Evolutionary conservation across 768 basidiomycete genomes (phyloP).

Genomic region (Mycena leptocephala): DNA sequence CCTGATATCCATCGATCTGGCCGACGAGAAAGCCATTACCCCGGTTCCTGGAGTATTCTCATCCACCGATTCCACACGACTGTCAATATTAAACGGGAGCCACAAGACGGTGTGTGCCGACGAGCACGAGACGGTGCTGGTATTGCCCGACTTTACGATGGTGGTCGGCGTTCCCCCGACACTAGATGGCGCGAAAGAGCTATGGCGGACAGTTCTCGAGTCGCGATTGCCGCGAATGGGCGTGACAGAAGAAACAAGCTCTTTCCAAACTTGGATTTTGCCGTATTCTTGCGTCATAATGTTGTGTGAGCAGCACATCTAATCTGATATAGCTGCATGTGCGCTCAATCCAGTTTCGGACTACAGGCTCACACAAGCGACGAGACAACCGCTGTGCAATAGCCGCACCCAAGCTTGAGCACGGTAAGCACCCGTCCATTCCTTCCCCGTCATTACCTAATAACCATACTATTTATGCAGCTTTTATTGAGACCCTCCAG

Average conservation of each 20-base stretch:
- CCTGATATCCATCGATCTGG: slow-evolving; percentile 39
- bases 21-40: slow-evolving; percentile 47
- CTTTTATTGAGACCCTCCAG: slow-evolving; percentile 76
- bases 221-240: slow-evolving; percentile 70
- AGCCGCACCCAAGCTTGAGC: slow-evolving; percentile 87
- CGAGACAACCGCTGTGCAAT: slow-evolving; percentile 95
- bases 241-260: slow-evolving; percentile 58
- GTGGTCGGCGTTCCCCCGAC: slow-evolving; percentile 81
- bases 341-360: slow-evolving; percentile 27
- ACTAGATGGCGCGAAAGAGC: slow-evolving; percentile 73
- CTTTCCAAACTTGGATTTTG: slow-evolving; percentile 81
- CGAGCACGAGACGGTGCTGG: slow-evolving; percentile 83
- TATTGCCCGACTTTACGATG: slow-evolving; percentile 94
- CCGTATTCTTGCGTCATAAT: slow-evolving; percentile 94
- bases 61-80: slow-evolving; percentile 66
- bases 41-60: slow-evolving; percentile 71
- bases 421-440: slow-evolving; percentile 61
- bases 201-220: slow-evolving; percentile 79
- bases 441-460: background rate
- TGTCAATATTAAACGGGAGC: slow-evolving; percentile 90
- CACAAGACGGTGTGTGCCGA: slow-evolving; percentile 81
- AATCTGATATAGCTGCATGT: slow-evolving; percentile 27
- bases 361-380: slow-evolving; percentile 90
- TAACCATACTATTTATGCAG: slow-evolving; percentile 51
- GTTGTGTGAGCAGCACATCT: slow-evolving; percentile 74